These are phyloP conservation scores for Ogataea zsoltii DNA, from an alignment of 805 yeast species.

Conservation along the genomic window DNA sequence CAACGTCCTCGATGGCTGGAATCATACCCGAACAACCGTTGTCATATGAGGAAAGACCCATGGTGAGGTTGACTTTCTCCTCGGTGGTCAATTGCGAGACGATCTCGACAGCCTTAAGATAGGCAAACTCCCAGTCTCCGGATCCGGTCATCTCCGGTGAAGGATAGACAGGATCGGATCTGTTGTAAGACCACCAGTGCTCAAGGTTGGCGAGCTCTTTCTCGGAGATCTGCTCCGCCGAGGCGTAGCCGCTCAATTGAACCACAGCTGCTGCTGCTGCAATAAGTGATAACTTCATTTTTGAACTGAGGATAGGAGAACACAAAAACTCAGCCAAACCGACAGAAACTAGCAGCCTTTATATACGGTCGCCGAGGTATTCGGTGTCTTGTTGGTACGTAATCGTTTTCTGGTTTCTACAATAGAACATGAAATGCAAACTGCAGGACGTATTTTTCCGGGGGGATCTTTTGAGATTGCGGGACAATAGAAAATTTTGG, in stretches of 20 bases:
- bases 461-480: conserved; percentile 2
- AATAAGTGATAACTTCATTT: conserved; percentile 2
- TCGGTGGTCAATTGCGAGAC: conserved; percentile 56
- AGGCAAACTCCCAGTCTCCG: conserved; percentile 56
- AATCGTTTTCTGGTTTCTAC: background rate
- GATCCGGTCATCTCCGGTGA: conserved; percentile 16
- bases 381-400: no score
- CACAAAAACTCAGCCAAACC: background rate
- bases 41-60: conserved; percentile 37
- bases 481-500: background rate
- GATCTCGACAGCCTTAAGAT: conserved; percentile 52
- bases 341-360: background rate
- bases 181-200: conserved; percentile 18
- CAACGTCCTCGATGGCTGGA: conserved; percentile 63
- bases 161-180: conserved; percentile 23
- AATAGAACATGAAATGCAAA: background rate
- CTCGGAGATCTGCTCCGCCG: background rate
- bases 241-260: background rate
- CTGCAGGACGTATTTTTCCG: conserved; percentile 2
- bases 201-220: conserved; percentile 12
- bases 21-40: conserved; percentile 45
- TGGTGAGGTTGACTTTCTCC: conserved; percentile 62
- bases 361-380: background rate
- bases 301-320: background rate
- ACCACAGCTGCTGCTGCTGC: conserved; percentile 6